phyloP scores from a whole-genome alignment of 768 basidiomycete species.

The Boletus insuetus region DNA sequence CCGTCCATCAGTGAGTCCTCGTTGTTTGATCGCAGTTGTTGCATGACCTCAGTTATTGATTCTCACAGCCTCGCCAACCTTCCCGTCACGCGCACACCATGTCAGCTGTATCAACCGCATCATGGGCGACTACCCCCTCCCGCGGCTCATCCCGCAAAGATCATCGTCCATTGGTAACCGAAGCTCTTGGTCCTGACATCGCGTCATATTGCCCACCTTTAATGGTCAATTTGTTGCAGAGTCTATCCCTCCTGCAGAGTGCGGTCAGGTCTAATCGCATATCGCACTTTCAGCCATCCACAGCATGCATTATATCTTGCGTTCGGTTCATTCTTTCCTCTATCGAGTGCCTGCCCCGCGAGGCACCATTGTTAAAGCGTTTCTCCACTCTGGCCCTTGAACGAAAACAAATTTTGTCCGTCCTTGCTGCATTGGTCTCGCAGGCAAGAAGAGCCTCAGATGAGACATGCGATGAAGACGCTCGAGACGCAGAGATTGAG shows the following conservation, averaged over 20 bases:
- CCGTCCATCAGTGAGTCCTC: slow-evolving; percentile 39
- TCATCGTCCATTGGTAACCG: slow-evolving; percentile 45
- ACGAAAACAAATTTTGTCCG: slow-evolving; percentile 77
- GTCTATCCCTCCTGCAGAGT: slow-evolving; percentile 79
- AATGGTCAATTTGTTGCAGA: slow-evolving; percentile 82
- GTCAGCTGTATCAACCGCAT: slow-evolving; percentile 51
- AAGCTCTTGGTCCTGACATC: slow-evolving; percentile 46
- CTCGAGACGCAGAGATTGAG: slow-evolving; percentile 56
- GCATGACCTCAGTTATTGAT: not conserved
- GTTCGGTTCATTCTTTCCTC: slow-evolving; percentile 84
- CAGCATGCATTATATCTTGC: slow-evolving; percentile 92
- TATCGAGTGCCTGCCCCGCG: slow-evolving; percentile 80
- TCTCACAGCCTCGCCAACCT: slow-evolving; percentile 31
- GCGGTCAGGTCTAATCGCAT: slow-evolving; percentile 76
- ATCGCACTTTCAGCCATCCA: slow-evolving; percentile 89
- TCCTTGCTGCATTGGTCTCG: slow-evolving; percentile 78
- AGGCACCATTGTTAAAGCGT: slow-evolving; percentile 66
- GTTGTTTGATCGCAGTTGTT: not conserved
- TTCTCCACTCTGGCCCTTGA: slow-evolving; percentile 69
- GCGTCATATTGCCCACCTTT: slow-evolving; percentile 73
- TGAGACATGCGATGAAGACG: slow-evolving; percentile 42
- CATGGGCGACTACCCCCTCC: slow-evolving; percentile 51
- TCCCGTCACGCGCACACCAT: slow-evolving; percentile 48
- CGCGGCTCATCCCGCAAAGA: slow-evolving; percentile 35
- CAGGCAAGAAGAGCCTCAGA: slow-evolving; percentile 69